Conservation (phyloP, 768 basidiomycete genomes). For the Boletus rubropictus region DNA sequence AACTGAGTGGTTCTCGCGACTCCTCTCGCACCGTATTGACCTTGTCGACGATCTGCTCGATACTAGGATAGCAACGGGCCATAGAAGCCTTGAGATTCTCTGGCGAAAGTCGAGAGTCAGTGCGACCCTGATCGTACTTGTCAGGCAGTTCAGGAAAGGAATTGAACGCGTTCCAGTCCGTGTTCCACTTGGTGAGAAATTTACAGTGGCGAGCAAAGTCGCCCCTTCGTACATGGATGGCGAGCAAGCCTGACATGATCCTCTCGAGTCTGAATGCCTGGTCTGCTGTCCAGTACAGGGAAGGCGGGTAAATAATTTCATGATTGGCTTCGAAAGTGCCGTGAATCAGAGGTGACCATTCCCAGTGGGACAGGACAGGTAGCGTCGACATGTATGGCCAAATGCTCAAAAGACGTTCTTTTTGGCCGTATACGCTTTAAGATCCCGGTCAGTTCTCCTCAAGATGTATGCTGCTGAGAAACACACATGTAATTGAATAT, state of each 20-base stretch:
- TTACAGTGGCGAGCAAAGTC: background rate
- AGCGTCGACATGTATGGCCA: background rate
- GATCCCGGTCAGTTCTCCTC: background rate
- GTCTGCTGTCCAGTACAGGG: background rate
- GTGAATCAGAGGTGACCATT: background rate
- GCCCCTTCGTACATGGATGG: background rate
- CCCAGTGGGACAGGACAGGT: background rate
- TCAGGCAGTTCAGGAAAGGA: background rate
- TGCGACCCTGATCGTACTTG: background rate
- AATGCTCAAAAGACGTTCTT: background rate
- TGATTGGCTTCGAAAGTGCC: background rate
- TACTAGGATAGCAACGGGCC: background rate
- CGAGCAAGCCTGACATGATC: background rate
- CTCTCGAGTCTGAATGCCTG: no score
- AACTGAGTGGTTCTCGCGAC: background rate
- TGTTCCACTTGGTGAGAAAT: background rate
- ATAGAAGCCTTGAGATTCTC: background rate
- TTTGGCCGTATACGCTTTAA: background rate
- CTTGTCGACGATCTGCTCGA: slow-evolving; percentile 1
- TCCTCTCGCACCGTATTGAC: background rate
- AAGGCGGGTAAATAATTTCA: background rate
- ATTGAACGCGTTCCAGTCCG: slow-evolving; percentile 1
- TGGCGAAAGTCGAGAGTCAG: background rate
- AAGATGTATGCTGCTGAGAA: background rate
- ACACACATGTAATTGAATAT: background rate